phyloP scores from a whole-genome alignment of 208 protist genomes.

The Leishmania braziliensis region DNA sequence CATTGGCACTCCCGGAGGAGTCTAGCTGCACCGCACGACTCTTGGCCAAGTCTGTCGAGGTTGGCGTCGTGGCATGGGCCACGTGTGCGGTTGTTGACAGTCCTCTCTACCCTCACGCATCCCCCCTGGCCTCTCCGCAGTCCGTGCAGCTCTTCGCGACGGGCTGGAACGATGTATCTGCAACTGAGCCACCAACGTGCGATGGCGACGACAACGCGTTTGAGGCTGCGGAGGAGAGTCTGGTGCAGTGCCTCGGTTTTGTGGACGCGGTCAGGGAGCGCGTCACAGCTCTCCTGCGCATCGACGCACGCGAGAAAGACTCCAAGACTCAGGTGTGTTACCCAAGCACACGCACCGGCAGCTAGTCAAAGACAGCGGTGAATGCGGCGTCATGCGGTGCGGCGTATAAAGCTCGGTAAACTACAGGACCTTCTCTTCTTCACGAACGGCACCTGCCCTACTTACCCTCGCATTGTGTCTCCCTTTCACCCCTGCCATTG shows the following conservation, averaged over 20 bases:
- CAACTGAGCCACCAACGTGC: not conserved
- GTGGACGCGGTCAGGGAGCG: slow-evolving; percentile 26
- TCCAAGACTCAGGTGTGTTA: not conserved
- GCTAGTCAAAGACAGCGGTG: not conserved
- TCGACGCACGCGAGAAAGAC: not conserved
- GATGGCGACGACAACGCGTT: not conserved
- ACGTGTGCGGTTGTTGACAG: slow-evolving; percentile 33
- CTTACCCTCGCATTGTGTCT: not conserved
- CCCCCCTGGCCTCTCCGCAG: slow-evolving; percentile 28
- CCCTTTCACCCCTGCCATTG: not conserved
- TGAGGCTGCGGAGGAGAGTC: slow-evolving; percentile 15
- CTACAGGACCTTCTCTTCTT: not conserved
- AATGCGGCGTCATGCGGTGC: not conserved
- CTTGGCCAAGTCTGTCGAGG: slow-evolving; percentile 52
- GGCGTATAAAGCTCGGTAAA: not conserved
- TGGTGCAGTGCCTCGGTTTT: slow-evolving; percentile 35
- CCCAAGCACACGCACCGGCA: not conserved
- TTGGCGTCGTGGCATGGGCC: slow-evolving; percentile 46
- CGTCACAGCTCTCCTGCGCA: not conserved
- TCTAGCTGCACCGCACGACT: slow-evolving; percentile 28
- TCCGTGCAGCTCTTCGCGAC: slow-evolving; percentile 36
- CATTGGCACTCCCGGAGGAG: slow-evolving; percentile 50
- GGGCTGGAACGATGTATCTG: slow-evolving; percentile 46
- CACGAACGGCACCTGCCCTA: not conserved
- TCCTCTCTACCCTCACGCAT: slow-evolving; percentile 38